Conservation (phyloP, 164 flowering plant genomes). For the grape (Vitis vinifera) region ASM3070453v1 NC_081822.1:33990501-33991000, state of each 20-base stretch:
- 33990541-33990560: too few relatives aligned
- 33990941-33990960: conserved; percentile 90
- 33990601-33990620: too few relatives aligned
- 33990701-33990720: neutral
- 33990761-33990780: neutral
- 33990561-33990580: too few relatives aligned
- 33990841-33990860: neutral
- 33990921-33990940: conserved; percentile 89
- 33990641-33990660: too few relatives aligned
- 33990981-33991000: conserved; percentile 99
- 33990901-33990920: conserved; percentile 73
- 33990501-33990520: too few relatives aligned
- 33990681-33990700: neutral
- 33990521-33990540: too few relatives aligned
- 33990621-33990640: too few relatives aligned
- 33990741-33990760: neutral
- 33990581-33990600: too few relatives aligned
- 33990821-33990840: neutral
- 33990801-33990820: neutral
- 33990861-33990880: neutral
- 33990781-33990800: neutral
- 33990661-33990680: neutral
- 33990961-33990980: conserved; percentile 86
- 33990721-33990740: neutral
- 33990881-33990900: neutral